Base-by-base conservation (phyloP, 78 protist species). In the Isochrysis galbana region DNA sequence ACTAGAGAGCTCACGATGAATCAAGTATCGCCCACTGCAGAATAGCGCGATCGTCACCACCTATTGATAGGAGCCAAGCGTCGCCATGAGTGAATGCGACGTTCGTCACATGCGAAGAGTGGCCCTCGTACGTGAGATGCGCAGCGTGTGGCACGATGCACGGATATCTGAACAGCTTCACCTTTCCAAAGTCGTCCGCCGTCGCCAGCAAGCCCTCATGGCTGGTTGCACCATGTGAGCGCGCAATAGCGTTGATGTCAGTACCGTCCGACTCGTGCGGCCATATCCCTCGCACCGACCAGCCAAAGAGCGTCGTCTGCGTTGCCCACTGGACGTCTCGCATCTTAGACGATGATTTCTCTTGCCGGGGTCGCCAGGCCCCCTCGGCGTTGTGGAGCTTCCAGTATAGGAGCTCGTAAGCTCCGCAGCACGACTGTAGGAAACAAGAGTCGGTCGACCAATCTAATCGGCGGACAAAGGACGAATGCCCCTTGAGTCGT, bases 91-190 rank as follows among this genome's bases (percentile, higher is more conserved):
- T 25, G 90, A 67, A 94, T 19, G 45, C 22, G 1, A 82, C 95
- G 82, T 90, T 83, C 54, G 96, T 94, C 47, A 94, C 96, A n/a
- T 90, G 95, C 3, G 93, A 46, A 11, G 91, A 46, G 77, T 94
- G 96, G 5, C 96, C 96, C n/a, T 34, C 19, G 70, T 29, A 89
- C 61, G 2, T 55, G n/a, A 26, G 21, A 42, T 0, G 46, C 47
- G 0, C n/a, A 0, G 92, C 90, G 10, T 72, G 82, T 0, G 23
- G 39, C 82, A n/a, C 25, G 23, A 19, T 32, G 93, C 93, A 69
- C 46, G 97, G 97, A 51, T 42, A 95, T 41, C 91, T 87, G 90
- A 94, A 93, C 21, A 96, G 88, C 42, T 87, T 91, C 55, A 96
- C 94, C 38, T 32, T 41, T 14, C 95, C 94, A 0, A 7, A 46